phyloP scores from a whole-genome alignment of 73 alveolate species.

The Paramecium caudatum region DNA sequence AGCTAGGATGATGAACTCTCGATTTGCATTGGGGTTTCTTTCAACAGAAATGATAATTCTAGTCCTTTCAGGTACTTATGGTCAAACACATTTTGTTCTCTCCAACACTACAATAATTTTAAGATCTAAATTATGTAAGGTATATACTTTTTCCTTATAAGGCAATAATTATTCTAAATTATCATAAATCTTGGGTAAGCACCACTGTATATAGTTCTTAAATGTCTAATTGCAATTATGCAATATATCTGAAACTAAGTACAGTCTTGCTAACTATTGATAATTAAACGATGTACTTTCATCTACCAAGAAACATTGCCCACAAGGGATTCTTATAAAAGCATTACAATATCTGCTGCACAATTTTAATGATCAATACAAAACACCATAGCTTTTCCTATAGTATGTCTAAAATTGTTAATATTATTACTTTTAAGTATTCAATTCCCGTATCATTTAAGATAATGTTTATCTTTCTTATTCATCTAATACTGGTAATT shows the following conservation, averaged over 20 bases:
- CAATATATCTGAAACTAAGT: slow-evolving; percentile 66
- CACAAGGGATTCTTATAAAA: slow-evolving; percentile 38
- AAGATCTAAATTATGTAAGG: neutral
- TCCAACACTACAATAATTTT: slow-evolving; percentile 39
- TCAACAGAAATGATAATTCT: slow-evolving; percentile 40
- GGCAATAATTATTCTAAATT: neutral
- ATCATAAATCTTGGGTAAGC: slow-evolving; percentile 19
- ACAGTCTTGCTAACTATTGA: slow-evolving; percentile 26
- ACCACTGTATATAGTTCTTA: slow-evolving; percentile 33
- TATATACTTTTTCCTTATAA: slow-evolving; percentile 46
- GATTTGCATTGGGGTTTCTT: slow-evolving; percentile 1
- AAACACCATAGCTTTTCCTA: slow-evolving; percentile 75
- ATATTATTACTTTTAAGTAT: slow-evolving; percentile 30
- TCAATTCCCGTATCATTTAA: slow-evolving; percentile 52
- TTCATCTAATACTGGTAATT: slow-evolving; percentile 12
- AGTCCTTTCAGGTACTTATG: slow-evolving; percentile 63
- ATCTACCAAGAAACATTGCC: neutral
- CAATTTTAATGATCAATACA: slow-evolving; percentile 70
- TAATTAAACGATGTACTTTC: neutral
- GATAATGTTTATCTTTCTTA: slow-evolving; percentile 50
- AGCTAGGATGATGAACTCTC: slow-evolving; percentile 32
- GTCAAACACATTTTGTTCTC: slow-evolving; percentile 62
- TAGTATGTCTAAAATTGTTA: neutral
- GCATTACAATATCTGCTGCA: slow-evolving; percentile 66
- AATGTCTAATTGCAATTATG: slow-evolving; percentile 9